Evolutionary conservation across 345 rosid genomes (phyloP).

Genomic region (Isatis tinctoria): DNA sequence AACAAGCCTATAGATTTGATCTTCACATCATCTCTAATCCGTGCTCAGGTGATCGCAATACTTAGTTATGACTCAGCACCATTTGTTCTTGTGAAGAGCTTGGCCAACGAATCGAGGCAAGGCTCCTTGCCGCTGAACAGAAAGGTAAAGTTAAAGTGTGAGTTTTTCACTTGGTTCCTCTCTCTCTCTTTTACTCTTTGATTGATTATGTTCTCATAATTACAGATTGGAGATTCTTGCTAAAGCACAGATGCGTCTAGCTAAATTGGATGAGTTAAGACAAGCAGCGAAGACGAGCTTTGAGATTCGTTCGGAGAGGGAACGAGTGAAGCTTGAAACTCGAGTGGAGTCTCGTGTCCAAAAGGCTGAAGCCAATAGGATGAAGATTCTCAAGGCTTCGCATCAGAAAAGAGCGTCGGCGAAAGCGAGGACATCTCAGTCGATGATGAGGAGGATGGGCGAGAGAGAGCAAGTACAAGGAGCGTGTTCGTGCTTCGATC

Average conservation of each 20-base stretch:
- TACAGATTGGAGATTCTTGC: slow-evolving; percentile 74
- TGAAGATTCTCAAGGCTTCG: slow-evolving; percentile 74
- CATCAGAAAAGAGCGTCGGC: slow-evolving; percentile 66
- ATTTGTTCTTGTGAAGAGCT: too few relatives aligned
- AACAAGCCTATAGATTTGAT: too few relatives aligned
- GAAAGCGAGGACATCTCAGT: slow-evolving; percentile 83
- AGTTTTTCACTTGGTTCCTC: background rate
- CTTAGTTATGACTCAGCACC: too few relatives aligned
- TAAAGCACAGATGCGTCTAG: slow-evolving; percentile 75
- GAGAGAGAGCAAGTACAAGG: slow-evolving; percentile 88
- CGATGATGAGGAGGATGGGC: slow-evolving; percentile 71
- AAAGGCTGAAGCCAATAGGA: slow-evolving; percentile 87
- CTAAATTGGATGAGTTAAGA: slow-evolving; percentile 80
- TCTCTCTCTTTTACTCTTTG: background rate
- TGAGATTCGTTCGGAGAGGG: slow-evolving; percentile 70
- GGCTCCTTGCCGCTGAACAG: slow-evolving; percentile 89
- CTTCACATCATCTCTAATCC: too few relatives aligned
- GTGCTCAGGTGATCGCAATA: too few relatives aligned
- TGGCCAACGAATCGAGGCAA: slow-evolving; percentile 94
- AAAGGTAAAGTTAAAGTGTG: slow-evolving; percentile 51
- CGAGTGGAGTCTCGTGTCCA: slow-evolving; percentile 76
- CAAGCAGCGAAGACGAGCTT: slow-evolving; percentile 88
- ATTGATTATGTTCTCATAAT: background rate
- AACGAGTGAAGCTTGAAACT: slow-evolving; percentile 78
- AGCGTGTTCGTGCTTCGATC: slow-evolving; percentile 70